Base-by-base conservation (phyloP, 2,329 filamentous ascomycete species). In the Trichothecium sympodiale region DNA sequence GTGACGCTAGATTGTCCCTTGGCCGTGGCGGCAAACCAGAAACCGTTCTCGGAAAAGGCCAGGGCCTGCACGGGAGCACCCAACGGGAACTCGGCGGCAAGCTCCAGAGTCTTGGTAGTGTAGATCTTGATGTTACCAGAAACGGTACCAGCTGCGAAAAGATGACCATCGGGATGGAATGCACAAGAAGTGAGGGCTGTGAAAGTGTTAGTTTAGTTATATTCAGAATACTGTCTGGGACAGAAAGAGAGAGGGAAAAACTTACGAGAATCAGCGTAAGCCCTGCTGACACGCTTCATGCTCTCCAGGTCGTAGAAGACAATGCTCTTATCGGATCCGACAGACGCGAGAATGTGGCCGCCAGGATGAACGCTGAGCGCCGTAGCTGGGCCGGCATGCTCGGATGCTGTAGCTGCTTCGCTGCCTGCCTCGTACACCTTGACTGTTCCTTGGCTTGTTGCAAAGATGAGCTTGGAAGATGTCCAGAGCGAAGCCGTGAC, bases 121-220 rank as follows among this genome's bases (percentile, higher is more conserved):
- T 83, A 96, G 36, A 98, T 74, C 56, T 88, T 85, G 55, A 98
- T 82, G 39, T 86, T 77, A 31, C 86, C 86, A 33, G 81, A 71
- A 8, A 65, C 64, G n/a, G 82, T 83, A 43, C 89, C 91, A 3
- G 81, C 83, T 28, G 86, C 89, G 48, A 96, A 77, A 5, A 98
- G 71, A 54, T 95, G 85, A n/a, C 91, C 91, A 53, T 98, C 91
- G 6, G 93, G 91, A 55, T 98, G 91, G 70, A 98, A 96, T 25
- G 81, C 75, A 43, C 79, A 83, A 34, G 79, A 74, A 2, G 82
- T 83, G 31, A 94, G 65, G 41, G 79, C 84, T 83, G 52, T 50
- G 62, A 54, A 35, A 41, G 5, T 25, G 31, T 45, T 27, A 46
- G 42, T 29, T 25, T 10, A 35, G 17, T 6, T 18, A 23, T 15